phyloP scores from a whole-genome alignment of 2,329 filamentous ascomycete genomes.

The Fusarium keratoplasticum region DNA sequence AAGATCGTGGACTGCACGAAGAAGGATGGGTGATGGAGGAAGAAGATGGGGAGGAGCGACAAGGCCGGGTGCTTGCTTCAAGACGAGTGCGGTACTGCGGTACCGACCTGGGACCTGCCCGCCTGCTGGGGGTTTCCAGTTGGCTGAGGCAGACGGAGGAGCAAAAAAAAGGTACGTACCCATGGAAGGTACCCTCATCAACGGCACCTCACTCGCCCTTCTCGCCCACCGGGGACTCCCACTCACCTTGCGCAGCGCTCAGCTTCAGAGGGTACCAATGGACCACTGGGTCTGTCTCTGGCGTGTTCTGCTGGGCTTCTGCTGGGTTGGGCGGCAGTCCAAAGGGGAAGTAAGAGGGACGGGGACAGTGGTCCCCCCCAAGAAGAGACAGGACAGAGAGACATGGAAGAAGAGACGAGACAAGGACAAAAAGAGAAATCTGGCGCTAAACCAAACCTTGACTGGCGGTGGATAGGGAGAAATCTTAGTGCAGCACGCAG shows the following conservation, averaged over 20 bases:
- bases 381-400: constrained; percentile 39
- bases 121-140: constrained; percentile 38
- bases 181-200: constrained; percentile 29
- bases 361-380: constrained; percentile 34
- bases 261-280: constrained; percentile 33
- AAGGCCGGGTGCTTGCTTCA: constrained; percentile 47
- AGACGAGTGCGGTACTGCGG: constrained; percentile 47
- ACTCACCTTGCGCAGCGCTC: constrained; percentile 21
- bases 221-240: constrained; percentile 26
- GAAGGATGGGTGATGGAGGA: constrained; percentile 50
- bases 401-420: constrained; percentile 40
- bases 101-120: constrained; percentile 43
- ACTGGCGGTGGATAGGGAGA: constrained; percentile 50
- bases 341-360: constrained; percentile 23
- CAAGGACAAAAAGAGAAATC: constrained; percentile 41
- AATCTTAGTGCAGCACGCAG: constrained; percentile 48
- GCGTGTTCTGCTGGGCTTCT: constrained; percentile 29
- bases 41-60: constrained; percentile 54
- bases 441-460: constrained; percentile 51
- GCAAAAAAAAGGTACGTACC: constrained; percentile 45
- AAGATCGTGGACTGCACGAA: constrained; percentile 50
- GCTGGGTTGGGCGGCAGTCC: constrained; percentile 24
- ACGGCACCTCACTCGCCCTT: constrained; percentile 38
- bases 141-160: constrained; percentile 37
- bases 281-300: constrained; percentile 32